Conservation (phyloP, 2,329 filamentous ascomycete species). For the Tolypocladium endophyticum region DNA sequence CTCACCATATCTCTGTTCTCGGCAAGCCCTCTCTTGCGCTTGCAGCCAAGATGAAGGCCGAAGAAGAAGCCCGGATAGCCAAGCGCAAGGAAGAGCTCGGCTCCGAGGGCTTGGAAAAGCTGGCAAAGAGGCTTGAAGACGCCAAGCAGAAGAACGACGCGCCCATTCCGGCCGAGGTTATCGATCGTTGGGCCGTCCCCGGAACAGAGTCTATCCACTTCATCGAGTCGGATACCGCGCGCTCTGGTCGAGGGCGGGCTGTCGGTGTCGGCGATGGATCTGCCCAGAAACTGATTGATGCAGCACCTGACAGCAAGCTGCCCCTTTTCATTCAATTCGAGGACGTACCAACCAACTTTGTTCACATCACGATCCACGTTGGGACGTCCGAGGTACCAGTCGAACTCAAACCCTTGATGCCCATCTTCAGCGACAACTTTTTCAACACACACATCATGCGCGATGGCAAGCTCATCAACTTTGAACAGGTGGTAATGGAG, state of each 20-base stretch:
- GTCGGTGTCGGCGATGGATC: conserved; percentile 57
- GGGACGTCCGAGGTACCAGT: conserved; percentile 68
- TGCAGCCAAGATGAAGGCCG: conserved; percentile 68
- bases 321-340: conserved; percentile 96
- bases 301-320: conserved; percentile 46
- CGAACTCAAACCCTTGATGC: conserved; percentile 74
- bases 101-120: conserved; percentile 64
- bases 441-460: conserved; percentile 82
- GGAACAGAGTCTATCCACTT: conserved; percentile 89
- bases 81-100: conserved; percentile 72
- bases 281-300: conserved; percentile 68
- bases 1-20: conserved; percentile 77
- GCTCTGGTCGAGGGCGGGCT: conserved; percentile 65
- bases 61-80: conserved; percentile 69
- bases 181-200: conserved; percentile 75
- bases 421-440: conserved; percentile 82
- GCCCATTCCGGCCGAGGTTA: conserved; percentile 70
- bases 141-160: conserved; percentile 85
- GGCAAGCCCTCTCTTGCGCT: conserved; percentile 76
- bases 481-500: conserved; percentile 85
- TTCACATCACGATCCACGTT: conserved; percentile 71
- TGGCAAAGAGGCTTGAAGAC: conserved; percentile 65
- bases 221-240: conserved; percentile 76
- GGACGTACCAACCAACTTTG: conserved; percentile 86
- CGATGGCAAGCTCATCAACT: conserved; percentile 66